Base-by-base conservation (phyloP, 163 green algal species). In the Coccomyxa subellipsoidea region DNA sequence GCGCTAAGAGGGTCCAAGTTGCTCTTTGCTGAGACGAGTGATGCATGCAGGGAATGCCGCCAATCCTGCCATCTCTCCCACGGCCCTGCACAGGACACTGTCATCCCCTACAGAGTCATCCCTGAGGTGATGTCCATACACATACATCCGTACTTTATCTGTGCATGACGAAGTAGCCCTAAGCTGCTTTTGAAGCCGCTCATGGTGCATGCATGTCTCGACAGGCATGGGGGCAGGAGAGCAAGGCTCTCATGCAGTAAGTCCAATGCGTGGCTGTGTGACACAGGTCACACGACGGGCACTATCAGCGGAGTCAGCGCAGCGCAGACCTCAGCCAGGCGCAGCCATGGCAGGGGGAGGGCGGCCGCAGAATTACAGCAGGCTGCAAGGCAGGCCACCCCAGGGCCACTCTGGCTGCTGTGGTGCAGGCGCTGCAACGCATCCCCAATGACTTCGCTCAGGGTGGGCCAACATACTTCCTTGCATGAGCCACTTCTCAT, bases 361-460 rank as follows among this genome's bases (percentile, higher is more conserved):
- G 47, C 23, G 47, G 47, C 47, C 21, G 47, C 47, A 59, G 23
- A 27, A 18, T 59, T 18, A 59, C 69, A 79, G 29, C 53, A 70
- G 86, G 86, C 23, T 90, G 86, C 84, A 81, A 40, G 15, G 80
- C 69, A 23, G 86, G 86, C 36, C 86, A 90, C 76, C 86, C 86
- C 21, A 38, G 79, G 5, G 38, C 69, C 3, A 70, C 85, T 53
- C 76, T 90, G 79, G 77, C 80, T 0, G 81, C 78, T 5, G 47
- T 85, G 35, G 75, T 87, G 15, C 78, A 79, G 29, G 73, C 78
- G 15, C 59, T 81, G 31, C 37, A 73, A 12, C 37, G 77, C 10
- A 29, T 83, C 54, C 53, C 72, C 23, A 40, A 36, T 38, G 66
- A 79, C 2, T 39, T 84, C 40, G 6, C 1, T 1, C 66, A 34